phyloP scores from a whole-genome alignment of 2,329 filamentous ascomycete genomes.

The Pyrenochaeta sp. region DNA sequence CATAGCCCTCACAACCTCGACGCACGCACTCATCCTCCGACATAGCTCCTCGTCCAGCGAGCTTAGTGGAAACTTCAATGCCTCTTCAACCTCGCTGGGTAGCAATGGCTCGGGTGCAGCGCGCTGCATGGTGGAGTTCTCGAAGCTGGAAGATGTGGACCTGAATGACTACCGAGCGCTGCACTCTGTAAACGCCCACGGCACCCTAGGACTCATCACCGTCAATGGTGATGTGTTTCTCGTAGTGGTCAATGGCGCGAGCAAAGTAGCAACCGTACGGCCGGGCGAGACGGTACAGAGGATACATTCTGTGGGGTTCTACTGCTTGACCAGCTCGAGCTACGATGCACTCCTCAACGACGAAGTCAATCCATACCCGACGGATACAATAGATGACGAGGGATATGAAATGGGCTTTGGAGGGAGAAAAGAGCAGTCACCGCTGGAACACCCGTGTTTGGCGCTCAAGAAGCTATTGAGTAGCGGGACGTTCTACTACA shows the following conservation, averaged over 20 bases:
- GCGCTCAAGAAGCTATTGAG: conserved; percentile 90
- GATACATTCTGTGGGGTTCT: conserved; percentile 87
- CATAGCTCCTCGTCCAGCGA: conserved; percentile 74
- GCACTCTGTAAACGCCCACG: conserved; percentile 77
- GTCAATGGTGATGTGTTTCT: conserved; percentile 87
- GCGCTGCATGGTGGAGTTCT: conserved; percentile 90
- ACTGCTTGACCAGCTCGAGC: conserved; percentile 85
- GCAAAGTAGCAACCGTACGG: conserved; percentile 80
- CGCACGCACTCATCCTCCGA: conserved; percentile 84
- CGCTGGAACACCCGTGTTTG: conserved; percentile 86
- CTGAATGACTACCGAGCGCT: conserved; percentile 80
- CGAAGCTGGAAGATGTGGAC: conserved; percentile 69
- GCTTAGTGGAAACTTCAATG: conserved; percentile 59
- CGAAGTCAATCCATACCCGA: conserved; percentile 64
- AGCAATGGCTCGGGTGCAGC: conserved; percentile 50
- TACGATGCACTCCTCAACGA: conserved; percentile 79
- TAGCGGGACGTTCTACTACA: conserved; percentile 97
- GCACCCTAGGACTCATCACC: conserved; percentile 87
- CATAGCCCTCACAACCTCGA: conserved; percentile 82
- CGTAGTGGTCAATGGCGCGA: conserved; percentile 83
- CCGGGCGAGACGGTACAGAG: conserved; percentile 89
- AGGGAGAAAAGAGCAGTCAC: conserved; percentile 70
- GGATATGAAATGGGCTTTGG: conserved; percentile 61
- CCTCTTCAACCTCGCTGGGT: conserved; percentile 62
- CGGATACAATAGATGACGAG: conserved; percentile 63